Base-by-base conservation (phyloP, 2,329 filamentous ascomycete species). In the Cytospora chrysosperma region DNA sequence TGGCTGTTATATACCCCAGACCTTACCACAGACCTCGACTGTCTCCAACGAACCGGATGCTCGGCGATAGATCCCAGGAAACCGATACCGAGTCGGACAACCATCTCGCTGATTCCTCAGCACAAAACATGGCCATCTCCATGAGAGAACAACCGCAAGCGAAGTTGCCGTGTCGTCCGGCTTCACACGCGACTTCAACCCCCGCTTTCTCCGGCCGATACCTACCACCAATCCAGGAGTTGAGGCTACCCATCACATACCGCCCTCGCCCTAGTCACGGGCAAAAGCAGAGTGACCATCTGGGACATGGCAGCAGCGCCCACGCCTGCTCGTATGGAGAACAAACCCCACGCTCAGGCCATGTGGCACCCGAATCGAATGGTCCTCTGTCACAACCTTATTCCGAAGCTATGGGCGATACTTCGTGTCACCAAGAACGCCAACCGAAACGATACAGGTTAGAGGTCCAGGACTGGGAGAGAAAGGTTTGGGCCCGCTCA, bases 141-240 rank as follows among this genome's bases (percentile, higher is more conserved):
- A 19, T 12, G 10, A 47, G 21, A 4, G 52, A 37, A 10, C 5
- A 52, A 28, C 19, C 28, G 9, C 55, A 55, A 4, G 28, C n/a
- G 4, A 19, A 26, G 1, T n/a, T 43, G 13, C 24, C 34, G 24
- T 30, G 9, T 43, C 21, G 24, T 32, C 43, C 28, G 21, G 40
- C 21, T 10, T 17, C 50, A 10, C 21, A 26, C 26, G 32, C 60
- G 34, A 53, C 47, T 26, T 40, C 54, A n/a, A 32, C 47, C 3
- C 37, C 60, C 8, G n/a, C 32, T n/a, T 30, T 40, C 37, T 34
- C 28, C 52, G 21, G 34, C 40, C 43, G 27, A 37, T 47, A 15
- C 34, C 54, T 63, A 17, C 51, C 49, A 43, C 64, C 64, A 3
- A 43, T 60, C 28, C 56, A 50, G 37, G 34, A 60, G 15, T n/a